Base-by-base conservation (phyloP, 1,284 basidiomycete species). In the Leccinum subspadiceum region DNA sequence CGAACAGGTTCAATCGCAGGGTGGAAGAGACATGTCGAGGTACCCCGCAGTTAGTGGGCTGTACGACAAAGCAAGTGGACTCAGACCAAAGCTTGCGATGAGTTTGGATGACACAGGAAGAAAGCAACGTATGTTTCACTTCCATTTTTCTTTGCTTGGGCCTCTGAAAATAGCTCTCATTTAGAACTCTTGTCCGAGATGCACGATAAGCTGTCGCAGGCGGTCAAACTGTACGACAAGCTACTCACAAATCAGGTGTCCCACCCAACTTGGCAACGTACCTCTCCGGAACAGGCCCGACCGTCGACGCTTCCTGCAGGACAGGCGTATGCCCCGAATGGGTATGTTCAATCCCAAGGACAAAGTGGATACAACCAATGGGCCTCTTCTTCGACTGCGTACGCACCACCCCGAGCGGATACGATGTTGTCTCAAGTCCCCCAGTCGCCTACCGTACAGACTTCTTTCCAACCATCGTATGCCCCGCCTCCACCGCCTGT, bases 191-290 rank as follows among this genome's bases (percentile, higher is more conserved):
- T 98, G 17, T 80, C 86, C 7, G 93, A 96, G 55, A 97, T 98
- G 94, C 92, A 98, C 69, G 90, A 91, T 61, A 96, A 97, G 73
- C 79, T 98, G 2, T 92, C 93, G 0, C 33, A 96, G 73, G 94
- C 93, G 0, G 94, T 98, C 50, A 89, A 90, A 65, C 77, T 96
- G 2, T 98, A 97, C 73, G 94, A 97, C 68, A 83, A 87, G 57
- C 79, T 97, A 13, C 78, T 97, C 51, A 94, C 94, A 37, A 85
- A 93, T 58, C 95, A 97, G 67, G 78, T 95, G 3, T 80, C 84
- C 9, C 85, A 84, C 50, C 87, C 88, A 3, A 76, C 82, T 35
- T 90, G 89, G 87, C 70, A 63, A 35, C 78, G 84, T 50, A 46
- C 61, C 10, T 58, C 72, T 53, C 29, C 57, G 4, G 70, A 73